A percentile compares a stretch with the other conserved stretches of the same genome.
phyloP scores from a whole-genome alignment of 2,329 filamentous ascomycete species.

The Didymella segeticola region DNA sequence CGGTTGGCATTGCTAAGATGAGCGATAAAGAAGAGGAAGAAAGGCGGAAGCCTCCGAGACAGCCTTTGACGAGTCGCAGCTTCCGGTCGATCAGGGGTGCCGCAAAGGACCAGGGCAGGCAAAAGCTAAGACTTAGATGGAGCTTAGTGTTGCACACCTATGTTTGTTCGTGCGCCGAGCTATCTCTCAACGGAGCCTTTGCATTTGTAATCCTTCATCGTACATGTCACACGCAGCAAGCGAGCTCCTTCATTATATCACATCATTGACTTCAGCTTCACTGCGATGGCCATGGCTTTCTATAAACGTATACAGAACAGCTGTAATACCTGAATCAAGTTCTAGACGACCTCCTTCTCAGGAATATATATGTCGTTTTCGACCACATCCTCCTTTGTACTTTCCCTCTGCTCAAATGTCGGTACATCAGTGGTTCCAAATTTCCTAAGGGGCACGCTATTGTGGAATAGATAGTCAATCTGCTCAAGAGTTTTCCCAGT shows the following conservation, averaged over 20 bases:
- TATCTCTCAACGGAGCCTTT: too few species aligned
- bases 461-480: neutral
- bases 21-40: too few species aligned
- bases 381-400: neutral
- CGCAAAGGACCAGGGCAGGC: too few species aligned
- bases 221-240: constrained; percentile 2
- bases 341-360: neutral
- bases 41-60: too few species aligned
- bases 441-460: neutral
- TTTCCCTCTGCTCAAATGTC: neutral
- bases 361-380: neutral
- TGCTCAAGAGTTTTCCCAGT: neutral
- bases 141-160: too few species aligned
- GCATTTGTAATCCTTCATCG: neutral
- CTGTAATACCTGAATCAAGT: neutral
- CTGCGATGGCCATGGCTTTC: too few species aligned
- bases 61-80: too few species aligned
- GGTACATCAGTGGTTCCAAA: neutral
- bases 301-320: too few species aligned
- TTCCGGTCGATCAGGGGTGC: too few species aligned
- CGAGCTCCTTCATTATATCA: neutral
- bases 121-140: too few species aligned
- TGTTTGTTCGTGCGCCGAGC: too few species aligned
- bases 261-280: neutral
- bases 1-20: too few species aligned